Percentiles rank a stretch among this genome's conserved stretches.
Conservation (phyloP, 139 green algal species). For the Picochlorum sp. region DNA sequence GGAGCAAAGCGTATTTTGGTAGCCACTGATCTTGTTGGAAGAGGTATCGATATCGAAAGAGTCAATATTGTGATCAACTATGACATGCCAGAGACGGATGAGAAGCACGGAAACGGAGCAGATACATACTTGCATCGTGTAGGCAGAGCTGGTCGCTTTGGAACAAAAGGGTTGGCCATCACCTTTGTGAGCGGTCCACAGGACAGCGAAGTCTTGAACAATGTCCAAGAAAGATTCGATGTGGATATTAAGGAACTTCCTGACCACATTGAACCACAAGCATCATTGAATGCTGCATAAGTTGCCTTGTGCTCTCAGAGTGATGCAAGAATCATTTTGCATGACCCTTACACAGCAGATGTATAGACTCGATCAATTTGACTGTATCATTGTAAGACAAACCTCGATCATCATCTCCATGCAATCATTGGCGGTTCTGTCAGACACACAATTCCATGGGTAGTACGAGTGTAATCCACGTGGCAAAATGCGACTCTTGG, state of each 20-base stretch:
- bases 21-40: conserved; percentile 93
- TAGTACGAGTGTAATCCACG: too few species aligned
- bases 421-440: too few species aligned
- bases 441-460: too few species aligned
- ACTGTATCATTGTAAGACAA: too few species aligned
- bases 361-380: background rate
- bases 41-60: conserved; percentile 98
- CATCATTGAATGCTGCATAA: conserved; percentile 64
- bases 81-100: conserved; percentile 95
- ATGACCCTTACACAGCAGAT: background rate
- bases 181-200: conserved; percentile 89
- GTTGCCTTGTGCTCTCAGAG: background rate
- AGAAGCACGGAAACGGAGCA: conserved; percentile 80
- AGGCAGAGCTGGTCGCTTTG: conserved; percentile 92
- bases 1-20: conserved; percentile 95
- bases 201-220: conserved; percentile 78
- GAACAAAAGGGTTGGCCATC: conserved; percentile 98
- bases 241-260: conserved; percentile 97
- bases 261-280: conserved; percentile 82
- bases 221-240: conserved; percentile 94
- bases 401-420: too few species aligned
- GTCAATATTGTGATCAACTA: conserved; percentile 99
- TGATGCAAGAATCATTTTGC: background rate
- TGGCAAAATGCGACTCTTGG: too few species aligned
- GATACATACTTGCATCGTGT: conserved; percentile 99